A percentile compares a stretch with the other conserved stretches of the same genome.
phyloP scores from a whole-genome alignment of 306 rosid genomes.

The Rosa chinensis region DNA sequence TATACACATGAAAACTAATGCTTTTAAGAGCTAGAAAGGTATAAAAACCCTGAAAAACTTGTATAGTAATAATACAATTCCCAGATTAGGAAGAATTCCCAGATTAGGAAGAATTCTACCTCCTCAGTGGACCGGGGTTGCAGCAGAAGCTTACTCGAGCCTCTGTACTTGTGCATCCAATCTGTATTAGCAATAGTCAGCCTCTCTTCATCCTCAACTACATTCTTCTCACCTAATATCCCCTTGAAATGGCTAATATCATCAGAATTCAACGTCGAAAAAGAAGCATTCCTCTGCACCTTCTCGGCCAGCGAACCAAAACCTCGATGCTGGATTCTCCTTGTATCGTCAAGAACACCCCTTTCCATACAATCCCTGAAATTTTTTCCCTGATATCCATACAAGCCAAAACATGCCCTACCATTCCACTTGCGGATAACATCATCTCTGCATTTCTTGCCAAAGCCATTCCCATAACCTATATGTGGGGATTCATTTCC shows the following conservation, averaged over 20 bases:
- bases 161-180: conserved; percentile 87
- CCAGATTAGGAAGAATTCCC: not conserved
- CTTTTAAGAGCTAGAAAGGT: not conserved
- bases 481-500: not conserved
- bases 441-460: conserved; percentile 1
- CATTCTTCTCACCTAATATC: conserved; percentile 71
- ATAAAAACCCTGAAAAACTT: too few relatives aligned
- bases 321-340: conserved; percentile 32
- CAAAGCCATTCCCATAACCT: not conserved
- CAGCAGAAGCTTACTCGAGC: conserved; percentile 74
- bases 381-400: conserved; percentile 16
- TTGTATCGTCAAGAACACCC: conserved; percentile 23
- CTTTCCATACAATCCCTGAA: conserved; percentile 12
- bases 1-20: not conserved
- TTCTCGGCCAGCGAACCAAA: conserved; percentile 45
- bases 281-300: conserved; percentile 55
- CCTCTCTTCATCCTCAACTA: conserved; percentile 77
- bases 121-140: conserved; percentile 75
- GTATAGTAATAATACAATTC: too few relatives aligned
- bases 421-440: conserved; percentile 12
- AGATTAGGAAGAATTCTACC: conserved; percentile 38
- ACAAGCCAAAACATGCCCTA: conserved; percentile 27
- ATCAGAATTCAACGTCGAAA: conserved; percentile 59
- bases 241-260: conserved; percentile 67
- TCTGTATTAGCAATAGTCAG: conserved; percentile 70